Evolutionary conservation across 2,329 filamentous ascomycete species (phyloP).

Genomic region (Zymoseptoria tritici): DNA sequence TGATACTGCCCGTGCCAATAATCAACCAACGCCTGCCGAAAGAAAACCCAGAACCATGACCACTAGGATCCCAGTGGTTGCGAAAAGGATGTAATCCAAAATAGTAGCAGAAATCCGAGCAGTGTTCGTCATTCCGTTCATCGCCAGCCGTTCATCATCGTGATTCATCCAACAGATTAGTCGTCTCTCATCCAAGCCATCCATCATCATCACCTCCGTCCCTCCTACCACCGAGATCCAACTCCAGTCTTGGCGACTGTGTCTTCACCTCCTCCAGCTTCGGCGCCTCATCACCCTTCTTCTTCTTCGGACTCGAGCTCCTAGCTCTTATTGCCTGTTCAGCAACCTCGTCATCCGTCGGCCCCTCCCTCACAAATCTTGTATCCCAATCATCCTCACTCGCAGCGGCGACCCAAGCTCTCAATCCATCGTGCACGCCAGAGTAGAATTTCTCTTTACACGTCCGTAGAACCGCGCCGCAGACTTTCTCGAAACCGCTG

Average conservation of each 20-base stretch:
- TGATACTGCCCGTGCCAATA: neutral
- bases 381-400: conserved; percentile 84
- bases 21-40: neutral
- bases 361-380: conserved; percentile 69
- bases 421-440: conserved; percentile 78
- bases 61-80: neutral
- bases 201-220: conserved; percentile 22
- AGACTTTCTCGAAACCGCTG: conserved; percentile 84
- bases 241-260: conserved; percentile 19
- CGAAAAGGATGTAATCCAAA: neutral
- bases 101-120: neutral
- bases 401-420: conserved; percentile 84
- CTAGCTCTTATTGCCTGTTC: conserved; percentile 33
- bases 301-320: conserved; percentile 32
- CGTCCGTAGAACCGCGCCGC: conserved; percentile 74
- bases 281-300: conserved; percentile 19
- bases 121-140: neutral
- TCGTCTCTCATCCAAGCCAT: conserved; percentile 25
- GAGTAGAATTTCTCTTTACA: conserved; percentile 99
- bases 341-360: conserved; percentile 37
- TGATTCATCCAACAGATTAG: neutral
- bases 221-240: conserved; percentile 14
- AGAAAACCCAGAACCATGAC: neutral
- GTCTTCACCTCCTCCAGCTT: conserved; percentile 16
- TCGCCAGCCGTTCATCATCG: neutral